These are phyloP conservation scores for Fusarium ambrosium DNA, from an alignment of 2,329 filamentous ascomycete genomes.

Conservation along the genomic window DNA sequence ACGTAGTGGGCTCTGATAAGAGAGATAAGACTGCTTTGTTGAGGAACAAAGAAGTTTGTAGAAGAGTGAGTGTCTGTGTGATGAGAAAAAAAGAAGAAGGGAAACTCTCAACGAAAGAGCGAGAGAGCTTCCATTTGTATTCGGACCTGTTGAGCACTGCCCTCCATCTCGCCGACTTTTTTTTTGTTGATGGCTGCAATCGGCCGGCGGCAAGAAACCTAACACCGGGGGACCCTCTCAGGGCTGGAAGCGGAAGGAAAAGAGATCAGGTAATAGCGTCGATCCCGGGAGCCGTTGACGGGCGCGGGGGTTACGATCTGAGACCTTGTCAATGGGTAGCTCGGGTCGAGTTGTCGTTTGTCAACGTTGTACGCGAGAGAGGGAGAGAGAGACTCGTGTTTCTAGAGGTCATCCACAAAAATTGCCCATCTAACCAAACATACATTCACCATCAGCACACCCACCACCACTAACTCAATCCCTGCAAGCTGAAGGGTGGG, in stretches of 20 bases:
- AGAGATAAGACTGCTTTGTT: constrained; percentile 16
- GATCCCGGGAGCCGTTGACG: constrained; percentile 20
- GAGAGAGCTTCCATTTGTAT: constrained; percentile 40
- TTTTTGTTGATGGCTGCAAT: constrained; percentile 36
- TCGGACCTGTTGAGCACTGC: constrained; percentile 22
- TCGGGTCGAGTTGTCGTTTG: constrained; percentile 26
- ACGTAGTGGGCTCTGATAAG: constrained; percentile 42
- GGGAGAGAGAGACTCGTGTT: background rate
- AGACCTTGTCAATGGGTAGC: constrained; percentile 13
- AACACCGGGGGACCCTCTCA: constrained; percentile 1
- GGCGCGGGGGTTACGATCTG: constrained; percentile 33
- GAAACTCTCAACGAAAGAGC: constrained; percentile 6
- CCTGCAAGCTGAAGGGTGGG: constrained; percentile 2
- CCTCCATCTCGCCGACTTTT: constrained; percentile 25
- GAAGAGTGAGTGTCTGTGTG: background rate
- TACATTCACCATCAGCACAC: background rate
- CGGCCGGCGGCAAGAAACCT: constrained; percentile 41
- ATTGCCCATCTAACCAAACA: background rate
- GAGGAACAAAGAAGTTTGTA: constrained; percentile 1
- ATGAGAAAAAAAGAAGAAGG: constrained; percentile 4
- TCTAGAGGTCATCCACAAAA: constrained; percentile 2
- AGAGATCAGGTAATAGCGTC: constrained; percentile 44
- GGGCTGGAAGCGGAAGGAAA: constrained; percentile 30
- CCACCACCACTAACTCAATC: background rate
- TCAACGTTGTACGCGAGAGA: constrained; percentile 12